phyloP scores from a whole-genome alignment of 2,329 filamentous ascomycete genomes.

The Trichoderma cornu-damae region DNA sequence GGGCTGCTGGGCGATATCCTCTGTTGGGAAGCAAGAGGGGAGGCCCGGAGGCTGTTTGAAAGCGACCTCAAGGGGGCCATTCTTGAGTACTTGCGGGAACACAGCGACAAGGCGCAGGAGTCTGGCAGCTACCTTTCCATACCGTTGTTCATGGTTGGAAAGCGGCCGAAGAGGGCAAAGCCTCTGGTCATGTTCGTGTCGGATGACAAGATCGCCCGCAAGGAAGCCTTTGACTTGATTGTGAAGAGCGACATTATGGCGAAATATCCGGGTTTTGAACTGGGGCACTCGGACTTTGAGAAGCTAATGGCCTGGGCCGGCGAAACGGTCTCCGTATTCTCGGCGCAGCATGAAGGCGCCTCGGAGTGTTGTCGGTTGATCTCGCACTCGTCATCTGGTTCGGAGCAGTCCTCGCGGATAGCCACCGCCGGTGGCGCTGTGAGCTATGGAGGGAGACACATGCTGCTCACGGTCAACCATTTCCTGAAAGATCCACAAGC shows the following conservation, averaged over 20 bases:
- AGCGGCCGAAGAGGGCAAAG: not conserved
- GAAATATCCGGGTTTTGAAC: not conserved
- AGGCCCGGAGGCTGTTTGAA: not conserved
- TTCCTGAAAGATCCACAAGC: not conserved
- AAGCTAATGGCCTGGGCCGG: not conserved
- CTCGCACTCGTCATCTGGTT: not conserved
- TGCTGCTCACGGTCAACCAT: not conserved
- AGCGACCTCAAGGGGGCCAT: not conserved
- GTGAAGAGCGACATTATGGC: not conserved
- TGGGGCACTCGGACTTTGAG: not conserved
- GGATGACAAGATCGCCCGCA: not conserved
- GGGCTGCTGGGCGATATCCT: not conserved
- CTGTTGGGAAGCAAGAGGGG: conserved; percentile 1
- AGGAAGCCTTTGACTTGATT: not conserved
- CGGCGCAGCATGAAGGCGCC: not conserved
- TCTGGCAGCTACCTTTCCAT: not conserved
- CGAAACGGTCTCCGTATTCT: not conserved
- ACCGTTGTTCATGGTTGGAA: not conserved
- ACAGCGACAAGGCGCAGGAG: not conserved
- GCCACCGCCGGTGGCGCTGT: not conserved
- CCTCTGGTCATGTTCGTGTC: not conserved
- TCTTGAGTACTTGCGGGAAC: not conserved
- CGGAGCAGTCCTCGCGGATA: not conserved
- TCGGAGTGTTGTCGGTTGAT: not conserved
- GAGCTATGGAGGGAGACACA: not conserved